Evolutionary conservation across 2,329 filamentous ascomycete species (phyloP), one percentile per base, ranked within the genome.

Genomic region (Xylaria sp.): DNA sequence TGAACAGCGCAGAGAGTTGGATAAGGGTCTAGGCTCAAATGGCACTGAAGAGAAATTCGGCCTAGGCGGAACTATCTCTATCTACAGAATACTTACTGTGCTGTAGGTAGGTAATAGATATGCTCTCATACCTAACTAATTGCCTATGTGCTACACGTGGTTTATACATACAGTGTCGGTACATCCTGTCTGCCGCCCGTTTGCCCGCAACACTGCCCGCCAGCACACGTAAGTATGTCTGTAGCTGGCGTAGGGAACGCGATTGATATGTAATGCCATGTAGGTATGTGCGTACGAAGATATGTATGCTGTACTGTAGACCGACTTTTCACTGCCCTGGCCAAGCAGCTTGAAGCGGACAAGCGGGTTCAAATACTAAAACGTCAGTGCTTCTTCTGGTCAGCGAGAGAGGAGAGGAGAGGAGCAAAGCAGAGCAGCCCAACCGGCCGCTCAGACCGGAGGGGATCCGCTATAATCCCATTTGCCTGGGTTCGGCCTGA

Each of bases 401-500:
- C 53, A 53, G 54, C 12, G 39, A 48, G 32, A 47, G 36, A 54
- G 17, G 3, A 47, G 53, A 64, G 39, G 47, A 54, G 30, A 19
- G 45, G 56, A 45, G 45, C 17, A 64, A 58, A 54, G 36, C 19
- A 45, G 56, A 45, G 57, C 32, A 64, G 61, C 58, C 58, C 36
- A 65, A 68, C 65, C 42, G 51, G 34, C 56, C 51, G 54, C 48
- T 58, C 48, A 47, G 63, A 55, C 67, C 53, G 66, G 60, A n/a
- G 56, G 47, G 54, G 63, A 66, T 69, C 60, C 61, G 69, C 67
- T n/a, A 53, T 54, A 32, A 54, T 67, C 64, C 67, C 60, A 71
- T 71, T 71, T 45, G 69, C 54, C 48, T 69, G 69, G 69, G 66
- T 56, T 67, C 53, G 60, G 64, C 58, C 36, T 62, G 64, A 71